phyloP scores from a whole-genome alignment of 495 filamentous ascomycete genomes.

The Penicillium samsonianum region DNA sequence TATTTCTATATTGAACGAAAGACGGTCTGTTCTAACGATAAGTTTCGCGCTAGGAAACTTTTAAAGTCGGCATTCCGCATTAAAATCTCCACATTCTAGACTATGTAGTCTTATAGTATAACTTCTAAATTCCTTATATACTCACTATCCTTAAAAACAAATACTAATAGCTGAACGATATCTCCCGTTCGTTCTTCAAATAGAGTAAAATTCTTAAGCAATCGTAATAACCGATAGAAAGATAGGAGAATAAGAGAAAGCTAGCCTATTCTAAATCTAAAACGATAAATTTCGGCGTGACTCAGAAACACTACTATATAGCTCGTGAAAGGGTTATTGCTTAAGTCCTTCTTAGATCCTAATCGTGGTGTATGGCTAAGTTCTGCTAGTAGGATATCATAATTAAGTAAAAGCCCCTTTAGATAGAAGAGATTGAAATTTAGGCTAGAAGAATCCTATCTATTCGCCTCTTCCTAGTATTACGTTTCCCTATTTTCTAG shows the following conservation, averaged over 20 bases:
- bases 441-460: conserved; percentile 17
- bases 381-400: conserved; percentile 2
- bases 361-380: conserved; percentile 11
- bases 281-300: conserved; percentile 35
- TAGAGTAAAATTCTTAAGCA: no score
- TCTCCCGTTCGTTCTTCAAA: no score
- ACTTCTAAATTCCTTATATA: conserved; percentile 25
- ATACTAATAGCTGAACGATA: no score
- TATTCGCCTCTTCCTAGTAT: not conserved
- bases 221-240: no score
- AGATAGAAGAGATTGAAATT: conserved; percentile 19
- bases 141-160: conserved; percentile 35
- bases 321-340: conserved; percentile 22
- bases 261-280: conserved; percentile 31
- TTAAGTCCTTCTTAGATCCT: conserved; percentile 1
- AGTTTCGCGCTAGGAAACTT: not conserved
- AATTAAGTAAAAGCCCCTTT: conserved; percentile 5
- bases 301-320: conserved; percentile 33
- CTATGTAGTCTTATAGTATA: conserved; percentile 7
- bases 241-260: conserved; percentile 29
- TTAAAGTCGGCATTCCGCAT: conserved; percentile 4
- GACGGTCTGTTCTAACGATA: conserved; percentile 8
- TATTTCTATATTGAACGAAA: conserved; percentile 15
- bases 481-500: not conserved
- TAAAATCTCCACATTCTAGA: conserved; percentile 8